Evolutionary conservation across 2,329 filamentous ascomycete species (phyloP).

Genomic region (Aspergillaceae sp.): DNA sequence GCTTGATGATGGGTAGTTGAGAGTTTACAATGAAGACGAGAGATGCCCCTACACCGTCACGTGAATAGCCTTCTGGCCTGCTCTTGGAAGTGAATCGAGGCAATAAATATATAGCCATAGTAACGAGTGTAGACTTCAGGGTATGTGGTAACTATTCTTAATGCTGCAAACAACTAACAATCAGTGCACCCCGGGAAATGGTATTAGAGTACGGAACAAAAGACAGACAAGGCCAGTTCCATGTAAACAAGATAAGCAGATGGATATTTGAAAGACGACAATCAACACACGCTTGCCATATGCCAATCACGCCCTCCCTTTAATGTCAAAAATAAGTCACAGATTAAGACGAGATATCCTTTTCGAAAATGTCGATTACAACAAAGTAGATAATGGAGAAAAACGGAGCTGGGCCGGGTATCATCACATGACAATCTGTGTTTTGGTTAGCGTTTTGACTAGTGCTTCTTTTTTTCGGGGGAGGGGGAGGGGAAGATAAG

Average conservation of each 20-base stretch:
- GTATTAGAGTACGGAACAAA: neutral
- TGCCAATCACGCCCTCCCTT: neutral
- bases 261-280: neutral
- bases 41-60: neutral
- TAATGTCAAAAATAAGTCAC: neutral
- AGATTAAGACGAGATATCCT: slow-evolving; percentile 7
- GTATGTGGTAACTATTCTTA: neutral
- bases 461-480: neutral
- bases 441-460: slow-evolving; percentile 7
- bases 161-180: neutral
- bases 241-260: no score
- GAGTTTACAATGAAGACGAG: neutral
- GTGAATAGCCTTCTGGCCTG: neutral
- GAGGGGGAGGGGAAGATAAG: slow-evolving; percentile 8
- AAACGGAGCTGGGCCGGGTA: slow-evolving; percentile 18
- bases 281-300: neutral
- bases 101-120: no score
- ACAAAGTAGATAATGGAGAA: slow-evolving; percentile 12
- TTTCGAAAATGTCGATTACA: slow-evolving; percentile 2
- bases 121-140: no score
- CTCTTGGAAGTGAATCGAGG: no score
- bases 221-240: no score
- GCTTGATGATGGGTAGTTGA: neutral
- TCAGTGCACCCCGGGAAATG: neutral
- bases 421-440: slow-evolving; percentile 34